Evolutionary conservation across 176 grass and related monocot genomes (phyloP).

Genomic region (Triticum aestivum): IWGSC_CS_RefSeq_v2.1 NC_057803.1:501057762-501058261

Average conservation of each 20-base stretch:
- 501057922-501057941: not conserved
- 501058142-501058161: not conserved
- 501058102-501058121: not conserved
- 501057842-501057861: not conserved
- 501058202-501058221: not conserved
- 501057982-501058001: not conserved
- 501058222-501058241: too few species aligned
- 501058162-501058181: not conserved
- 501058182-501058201: not conserved
- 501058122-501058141: constrained; percentile 1
- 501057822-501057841: not conserved
- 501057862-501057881: not conserved
- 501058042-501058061: too few species aligned
- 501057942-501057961: not conserved
- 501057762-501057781: not conserved
- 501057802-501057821: too few species aligned
- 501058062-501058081: too few species aligned
- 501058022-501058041: not conserved
- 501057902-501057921: not conserved
- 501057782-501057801: not conserved
- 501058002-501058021: not conserved
- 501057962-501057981: not conserved
- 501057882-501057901: not conserved
- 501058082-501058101: not conserved
- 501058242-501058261: too few species aligned